A percentile compares a stretch with the other conserved stretches of the same genome.
phyloP scores from a whole-genome alignment of 2,329 filamentous ascomycete genomes.

The Penicillium sp. region DNA sequence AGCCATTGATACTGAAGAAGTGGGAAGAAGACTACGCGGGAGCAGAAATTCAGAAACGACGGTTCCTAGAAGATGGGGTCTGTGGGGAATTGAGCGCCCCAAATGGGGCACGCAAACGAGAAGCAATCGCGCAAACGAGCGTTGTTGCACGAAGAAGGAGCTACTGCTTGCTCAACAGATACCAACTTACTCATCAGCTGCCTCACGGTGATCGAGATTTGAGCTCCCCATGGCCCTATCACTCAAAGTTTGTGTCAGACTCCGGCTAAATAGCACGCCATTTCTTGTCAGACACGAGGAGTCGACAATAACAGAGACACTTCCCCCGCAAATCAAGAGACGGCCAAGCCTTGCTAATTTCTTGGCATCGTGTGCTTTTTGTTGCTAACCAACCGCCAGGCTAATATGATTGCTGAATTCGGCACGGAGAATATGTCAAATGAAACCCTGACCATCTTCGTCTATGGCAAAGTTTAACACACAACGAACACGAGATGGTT shows the following conservation, averaged over 20 bases:
- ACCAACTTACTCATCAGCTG: too few relatives aligned
- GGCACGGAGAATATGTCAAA: slow-evolving; percentile 2
- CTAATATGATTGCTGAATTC: slow-evolving; percentile 5
- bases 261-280: slow-evolving; percentile 9
- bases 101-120: too few relatives aligned
- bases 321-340: slow-evolving; percentile 5
- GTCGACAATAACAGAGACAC: background rate
- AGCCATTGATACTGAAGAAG: too few relatives aligned
- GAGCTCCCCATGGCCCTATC: too few relatives aligned
- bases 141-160: too few relatives aligned
- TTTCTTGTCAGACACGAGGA: background rate
- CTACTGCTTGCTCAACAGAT: too few relatives aligned
- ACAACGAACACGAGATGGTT: background rate
- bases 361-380: slow-evolving; percentile 8
- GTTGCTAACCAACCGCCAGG: background rate
- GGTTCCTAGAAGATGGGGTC: too few relatives aligned
- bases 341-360: background rate
- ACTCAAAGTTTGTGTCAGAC: background rate
- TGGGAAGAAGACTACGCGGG: too few relatives aligned
- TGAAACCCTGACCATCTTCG: background rate
- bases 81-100: too few relatives aligned
- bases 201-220: background rate
- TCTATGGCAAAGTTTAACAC: background rate
- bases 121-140: too few relatives aligned
- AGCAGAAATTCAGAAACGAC: too few relatives aligned